Base-by-base conservation (phyloP, 768 basidiomycete species). In the Tulasnella sp. region DNA sequence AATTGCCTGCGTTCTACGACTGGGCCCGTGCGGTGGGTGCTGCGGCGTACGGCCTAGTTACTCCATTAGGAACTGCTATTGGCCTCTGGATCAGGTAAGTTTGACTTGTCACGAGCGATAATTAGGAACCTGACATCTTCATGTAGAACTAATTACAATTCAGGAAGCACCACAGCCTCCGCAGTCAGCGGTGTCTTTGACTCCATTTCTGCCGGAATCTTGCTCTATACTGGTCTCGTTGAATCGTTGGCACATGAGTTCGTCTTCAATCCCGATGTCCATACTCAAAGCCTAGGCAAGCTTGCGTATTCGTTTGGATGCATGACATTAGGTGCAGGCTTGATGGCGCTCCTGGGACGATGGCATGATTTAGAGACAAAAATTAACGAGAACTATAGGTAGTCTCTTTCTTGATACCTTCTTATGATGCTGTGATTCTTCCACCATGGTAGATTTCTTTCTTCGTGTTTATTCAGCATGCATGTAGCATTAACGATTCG, bases 211-310 rank as follows among this genome's bases (percentile, higher is more conserved):
- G 72, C 88, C 0, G 93, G 93, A 2, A 90, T 98, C n/a, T 66
- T 98, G 40, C 66, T 93, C 12, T 91, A 87, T 62, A 90, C 88
- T 0, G 86, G 85, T 20, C 69, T 88, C 20, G 88, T 90, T 29
- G 87, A 91, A 81, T 73, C 93, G 0, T 72, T 98, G 39, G 93
- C 89, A 1, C 92, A 95, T 62, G 93, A 96, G 61, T 95, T 98
- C 66, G 61, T 98, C 34, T 90, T 93, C 68, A 90, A 78, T 69
- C 77, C 79, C 53, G 76, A 86, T 52, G 87, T 91, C 81, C 77
- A 81, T 63, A 70, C 75, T n/a, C 75, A 74, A 3, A 77, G 78
- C 4, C 77, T 75, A 47, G 59, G 64, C 24, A 77, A 78, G 59
- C 65, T 93, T n/a, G 65, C 71, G 0, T 93, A 85, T 56, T 79